A percentile compares a stretch with the other conserved stretches of the same genome.
phyloP scores from a whole-genome alignment of 352 stramenopile species.

The Pythium folliculosum region DNA sequence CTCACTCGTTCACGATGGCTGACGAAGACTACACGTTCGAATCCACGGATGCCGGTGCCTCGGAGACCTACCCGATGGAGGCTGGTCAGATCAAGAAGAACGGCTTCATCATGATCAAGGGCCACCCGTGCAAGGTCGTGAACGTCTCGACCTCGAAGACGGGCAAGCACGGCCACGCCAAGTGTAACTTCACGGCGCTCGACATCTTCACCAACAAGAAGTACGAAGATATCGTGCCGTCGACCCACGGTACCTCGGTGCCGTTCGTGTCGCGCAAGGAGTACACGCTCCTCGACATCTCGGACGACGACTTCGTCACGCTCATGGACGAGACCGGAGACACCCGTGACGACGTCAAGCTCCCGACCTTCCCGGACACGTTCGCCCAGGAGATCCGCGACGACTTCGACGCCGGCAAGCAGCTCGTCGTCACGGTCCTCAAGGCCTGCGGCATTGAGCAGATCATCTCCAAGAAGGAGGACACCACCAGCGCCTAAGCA shows the following conservation, averaged over 20 bases:
- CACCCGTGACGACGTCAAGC: conserved; percentile 98
- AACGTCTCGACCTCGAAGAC: conserved; percentile 99
- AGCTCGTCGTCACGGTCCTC: conserved; percentile 95
- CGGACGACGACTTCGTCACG: conserved; percentile 97
- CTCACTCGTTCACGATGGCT: conserved; percentile 37
- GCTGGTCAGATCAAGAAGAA: conserved; percentile 99
- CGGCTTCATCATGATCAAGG: conserved; percentile 99
- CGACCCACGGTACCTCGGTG: conserved; percentile 98
- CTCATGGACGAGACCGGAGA: conserved; percentile 98
- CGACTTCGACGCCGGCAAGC: conserved; percentile 96
- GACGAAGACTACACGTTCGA: conserved; percentile 90
- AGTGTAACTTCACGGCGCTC: conserved; percentile 99
- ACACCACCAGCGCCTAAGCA: conserved; percentile 56
- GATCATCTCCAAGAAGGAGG: conserved; percentile 98
- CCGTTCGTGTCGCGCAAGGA: conserved; percentile 97
- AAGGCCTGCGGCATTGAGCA: conserved; percentile 98
- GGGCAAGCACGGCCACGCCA: conserved; percentile 99
- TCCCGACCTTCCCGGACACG: conserved; percentile 93
- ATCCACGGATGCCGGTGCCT: conserved; percentile 96
- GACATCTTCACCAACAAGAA: conserved; percentile 99
- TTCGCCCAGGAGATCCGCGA: conserved; percentile 97
- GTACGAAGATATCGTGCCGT: conserved; percentile 99
- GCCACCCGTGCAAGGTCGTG: conserved; percentile 98
- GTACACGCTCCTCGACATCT: conserved; percentile 99
- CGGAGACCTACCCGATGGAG: conserved; percentile 97